Conservation (phyloP, 768 basidiomycete species). For the Calocera cornea region DNA sequence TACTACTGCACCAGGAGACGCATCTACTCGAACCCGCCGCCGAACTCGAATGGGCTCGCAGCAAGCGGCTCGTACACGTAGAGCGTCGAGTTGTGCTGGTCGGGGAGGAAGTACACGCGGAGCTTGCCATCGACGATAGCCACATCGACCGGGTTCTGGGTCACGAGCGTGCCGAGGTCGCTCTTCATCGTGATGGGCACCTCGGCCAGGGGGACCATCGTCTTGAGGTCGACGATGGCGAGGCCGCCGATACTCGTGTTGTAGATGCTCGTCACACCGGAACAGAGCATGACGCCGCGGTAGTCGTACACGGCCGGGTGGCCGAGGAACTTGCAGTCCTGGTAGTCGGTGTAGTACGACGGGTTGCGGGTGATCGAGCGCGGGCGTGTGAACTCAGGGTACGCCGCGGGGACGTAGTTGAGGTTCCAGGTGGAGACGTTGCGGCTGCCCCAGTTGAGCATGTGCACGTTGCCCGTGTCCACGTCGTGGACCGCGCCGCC, state of each 20-base stretch:
- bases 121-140: slow-evolving; percentile 6
- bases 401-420: slow-evolving; percentile 1
- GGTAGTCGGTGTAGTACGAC: slow-evolving; percentile 9
- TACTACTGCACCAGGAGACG: background rate
- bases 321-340: slow-evolving; percentile 14
- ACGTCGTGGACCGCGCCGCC: slow-evolving; percentile 6
- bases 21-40: slow-evolving; percentile 1
- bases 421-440: slow-evolving; percentile 8
- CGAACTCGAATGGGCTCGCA: slow-evolving; percentile 2
- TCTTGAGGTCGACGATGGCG: slow-evolving; percentile 11
- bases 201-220: slow-evolving; percentile 10
- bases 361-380: slow-evolving; percentile 6
- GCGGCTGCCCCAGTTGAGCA: slow-evolving; percentile 7
- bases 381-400: slow-evolving; percentile 1
- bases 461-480: slow-evolving; percentile 1
- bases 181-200: slow-evolving; percentile 8
- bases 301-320: slow-evolving; percentile 6
- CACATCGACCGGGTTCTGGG: slow-evolving; percentile 7
- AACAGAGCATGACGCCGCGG: slow-evolving; percentile 7
- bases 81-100: slow-evolving; percentile 8
- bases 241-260: slow-evolving; percentile 10
- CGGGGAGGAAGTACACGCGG: slow-evolving; percentile 7
- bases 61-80: slow-evolving; percentile 7
- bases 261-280: slow-evolving; percentile 11
- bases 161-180: slow-evolving; percentile 7